Conservation (phyloP, 306 rosid species). For the Cyclanthera cordifolia region DNA sequence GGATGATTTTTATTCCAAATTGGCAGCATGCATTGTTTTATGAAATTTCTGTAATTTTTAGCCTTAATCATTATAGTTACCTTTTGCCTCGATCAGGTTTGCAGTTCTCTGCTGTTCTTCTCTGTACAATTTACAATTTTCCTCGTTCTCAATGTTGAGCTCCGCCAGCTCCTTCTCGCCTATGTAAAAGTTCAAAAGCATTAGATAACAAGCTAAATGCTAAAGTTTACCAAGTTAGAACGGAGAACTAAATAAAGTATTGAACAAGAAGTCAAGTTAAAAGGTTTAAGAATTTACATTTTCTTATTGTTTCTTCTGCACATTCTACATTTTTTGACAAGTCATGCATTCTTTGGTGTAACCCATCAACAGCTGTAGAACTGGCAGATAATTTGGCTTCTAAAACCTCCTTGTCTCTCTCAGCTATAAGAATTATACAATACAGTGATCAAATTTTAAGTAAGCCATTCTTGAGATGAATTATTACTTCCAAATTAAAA, state of each 20-base stretch:
- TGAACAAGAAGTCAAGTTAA: background rate
- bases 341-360: conserved; percentile 59
- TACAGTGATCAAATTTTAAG: background rate
- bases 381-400: conserved; percentile 55
- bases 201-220: conserved; percentile 4
- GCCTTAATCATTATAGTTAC: conserved; percentile 21
- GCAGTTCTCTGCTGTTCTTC: conserved; percentile 45
- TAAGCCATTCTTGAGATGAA: background rate
- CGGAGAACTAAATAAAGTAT: background rate
- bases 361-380: conserved; percentile 48
- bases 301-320: conserved; percentile 47
- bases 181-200: conserved; percentile 25
- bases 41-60: background rate
- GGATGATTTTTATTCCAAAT: background rate
- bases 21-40: background rate
- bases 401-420: conserved; percentile 58
- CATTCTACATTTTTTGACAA: conserved; percentile 52
- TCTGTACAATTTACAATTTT: conserved; percentile 35
- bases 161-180: conserved; percentile 57
- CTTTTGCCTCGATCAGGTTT: conserved; percentile 51
- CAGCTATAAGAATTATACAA: conserved; percentile 38
- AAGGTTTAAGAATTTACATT: conserved; percentile 36
- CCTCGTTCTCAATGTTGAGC: conserved; percentile 42
- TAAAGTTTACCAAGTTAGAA: background rate
- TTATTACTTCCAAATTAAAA: background rate